Conservation (phyloP, 768 basidiomycete species). For the Trametes cubensis region DNA sequence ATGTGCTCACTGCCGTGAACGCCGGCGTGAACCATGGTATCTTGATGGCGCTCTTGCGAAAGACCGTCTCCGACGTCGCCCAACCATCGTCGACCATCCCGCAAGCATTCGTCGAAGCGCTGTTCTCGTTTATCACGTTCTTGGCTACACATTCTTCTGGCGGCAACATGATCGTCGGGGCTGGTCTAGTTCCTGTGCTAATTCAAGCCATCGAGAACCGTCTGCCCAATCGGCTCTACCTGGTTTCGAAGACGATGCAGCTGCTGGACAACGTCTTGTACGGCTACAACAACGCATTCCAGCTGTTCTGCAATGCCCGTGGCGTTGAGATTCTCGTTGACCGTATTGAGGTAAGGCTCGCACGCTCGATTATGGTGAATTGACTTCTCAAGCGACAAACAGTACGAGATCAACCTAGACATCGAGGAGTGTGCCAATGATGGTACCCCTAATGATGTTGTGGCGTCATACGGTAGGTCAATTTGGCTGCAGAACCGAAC, state of each 20-base stretch:
- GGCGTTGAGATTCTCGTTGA: slow-evolving; percentile 87
- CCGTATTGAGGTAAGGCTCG: slow-evolving; percentile 73
- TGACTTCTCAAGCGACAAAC: not conserved
- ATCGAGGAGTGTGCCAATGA: slow-evolving; percentile 56
- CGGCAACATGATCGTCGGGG: slow-evolving; percentile 92
- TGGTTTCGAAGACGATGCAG: slow-evolving; percentile 89
- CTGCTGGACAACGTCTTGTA: slow-evolving; percentile 92
- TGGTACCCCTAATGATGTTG: slow-evolving; percentile 46
- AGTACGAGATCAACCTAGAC: slow-evolving; percentile 39
- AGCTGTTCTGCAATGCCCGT: slow-evolving; percentile 78
- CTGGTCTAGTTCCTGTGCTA: slow-evolving; percentile 86
- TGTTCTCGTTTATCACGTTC: slow-evolving; percentile 85
- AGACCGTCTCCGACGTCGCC: slow-evolving; percentile 74
- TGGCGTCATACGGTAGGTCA: slow-evolving; percentile 54
- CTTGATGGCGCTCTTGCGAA: slow-evolving; percentile 85
- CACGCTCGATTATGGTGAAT: slow-evolving; percentile 23
- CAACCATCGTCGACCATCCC: slow-evolving; percentile 66
- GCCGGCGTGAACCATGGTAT: slow-evolving; percentile 96
- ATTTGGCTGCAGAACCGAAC: not conserved
- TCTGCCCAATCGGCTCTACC: slow-evolving; percentile 64
- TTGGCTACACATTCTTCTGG: slow-evolving; percentile 84
- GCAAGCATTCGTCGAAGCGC: slow-evolving; percentile 79
- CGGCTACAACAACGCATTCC: slow-evolving; percentile 84
- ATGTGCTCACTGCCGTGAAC: slow-evolving; percentile 88
- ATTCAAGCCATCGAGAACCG: slow-evolving; percentile 88